A percentile compares a stretch with the other conserved stretches of the same genome.
phyloP scores from a whole-genome alignment of 805 yeast species.

The Lipomyces kockii region DNA sequence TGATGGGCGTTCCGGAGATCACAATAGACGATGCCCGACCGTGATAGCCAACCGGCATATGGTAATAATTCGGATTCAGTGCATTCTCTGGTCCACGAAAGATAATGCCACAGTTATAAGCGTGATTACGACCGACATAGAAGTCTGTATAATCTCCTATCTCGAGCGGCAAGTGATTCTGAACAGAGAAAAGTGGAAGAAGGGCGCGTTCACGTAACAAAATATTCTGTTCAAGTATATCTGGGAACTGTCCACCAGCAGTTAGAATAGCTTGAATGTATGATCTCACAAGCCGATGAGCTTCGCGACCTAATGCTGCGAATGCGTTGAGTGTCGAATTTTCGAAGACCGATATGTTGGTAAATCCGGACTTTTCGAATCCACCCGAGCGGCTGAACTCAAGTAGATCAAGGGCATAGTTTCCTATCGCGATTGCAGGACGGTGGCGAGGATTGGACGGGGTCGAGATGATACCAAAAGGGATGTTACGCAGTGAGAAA shows the following conservation, averaged over 20 bases:
- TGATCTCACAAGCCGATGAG: constrained; percentile 24
- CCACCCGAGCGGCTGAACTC: constrained; percentile 30
- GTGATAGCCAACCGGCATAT: constrained; percentile 41
- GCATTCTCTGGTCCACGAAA: constrained; percentile 40
- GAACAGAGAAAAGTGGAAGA: constrained; percentile 6
- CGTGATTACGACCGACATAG: constrained; percentile 40
- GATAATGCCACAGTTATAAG: constrained; percentile 38
- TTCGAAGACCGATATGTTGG: constrained; percentile 24
- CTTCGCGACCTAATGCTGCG: constrained; percentile 35
- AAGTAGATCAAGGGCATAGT: constrained; percentile 36
- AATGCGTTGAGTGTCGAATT: constrained; percentile 32
- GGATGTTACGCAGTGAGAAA: constrained; percentile 41
- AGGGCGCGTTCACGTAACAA: constrained; percentile 20
- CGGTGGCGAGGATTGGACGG: constrained; percentile 17
- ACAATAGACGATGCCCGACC: constrained; percentile 41
- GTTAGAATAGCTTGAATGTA: constrained; percentile 33
- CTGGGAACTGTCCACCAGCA: constrained; percentile 26
- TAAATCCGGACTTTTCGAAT: constrained; percentile 12
- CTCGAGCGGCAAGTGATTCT: constrained; percentile 32
- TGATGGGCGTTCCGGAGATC: constrained; percentile 39
- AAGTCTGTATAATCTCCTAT: constrained; percentile 42
- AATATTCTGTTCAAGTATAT: constrained; percentile 30
- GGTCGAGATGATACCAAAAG: constrained; percentile 39
- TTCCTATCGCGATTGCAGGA: constrained; percentile 38
- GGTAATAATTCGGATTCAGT: constrained; percentile 39